Evolutionary conservation across 2,329 filamentous ascomycete genomes (phyloP).

Genomic region (Chalaropsis ovoidea): DNA sequence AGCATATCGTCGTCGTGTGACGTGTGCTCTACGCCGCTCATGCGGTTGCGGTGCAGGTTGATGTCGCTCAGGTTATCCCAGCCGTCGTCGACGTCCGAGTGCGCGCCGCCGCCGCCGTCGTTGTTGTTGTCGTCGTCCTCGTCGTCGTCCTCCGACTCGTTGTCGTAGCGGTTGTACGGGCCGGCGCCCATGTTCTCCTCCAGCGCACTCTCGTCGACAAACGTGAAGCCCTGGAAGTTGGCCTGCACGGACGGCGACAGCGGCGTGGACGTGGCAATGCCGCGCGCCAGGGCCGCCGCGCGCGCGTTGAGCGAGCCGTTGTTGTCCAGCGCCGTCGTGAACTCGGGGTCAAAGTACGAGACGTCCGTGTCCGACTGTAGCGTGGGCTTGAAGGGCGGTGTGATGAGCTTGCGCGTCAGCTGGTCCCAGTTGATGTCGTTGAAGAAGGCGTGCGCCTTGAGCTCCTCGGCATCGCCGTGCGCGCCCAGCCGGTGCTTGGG

Average conservation of each 20-base stretch:
- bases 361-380: slow-evolving; percentile 92
- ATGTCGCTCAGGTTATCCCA: slow-evolving; percentile 51
- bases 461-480: slow-evolving; percentile 79
- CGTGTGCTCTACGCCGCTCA: slow-evolving; percentile 55
- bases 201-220: slow-evolving; percentile 93
- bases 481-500: slow-evolving; percentile 90
- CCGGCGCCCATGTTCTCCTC: slow-evolving; percentile 66
- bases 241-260: slow-evolving; percentile 92
- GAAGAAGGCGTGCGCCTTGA: slow-evolving; percentile 94
- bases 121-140: slow-evolving; percentile 39
- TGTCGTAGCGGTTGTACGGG: slow-evolving; percentile 40
- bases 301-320: slow-evolving; percentile 84
- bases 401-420: slow-evolving; percentile 79
- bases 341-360: slow-evolving; percentile 97
- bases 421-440: slow-evolving; percentile 85
- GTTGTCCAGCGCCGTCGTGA: slow-evolving; percentile 84
- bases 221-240: slow-evolving; percentile 97
- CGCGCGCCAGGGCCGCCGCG: slow-evolving; percentile 73
- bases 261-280: slow-evolving; percentile 81
- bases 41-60: slow-evolving; percentile 45
- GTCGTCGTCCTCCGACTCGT: slow-evolving; percentile 42
- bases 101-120: slow-evolving; percentile 38
- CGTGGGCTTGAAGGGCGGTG: slow-evolving; percentile 95
- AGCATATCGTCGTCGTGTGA: slow-evolving; percentile 54
- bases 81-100: slow-evolving; percentile 42